A percentile compares a stretch with the other conserved stretches of the same genome.
These are phyloP conservation scores for Bacidia rubella DNA, from an alignment of 495 filamentous ascomycete genomes.

Conservation along the genomic window DNA sequence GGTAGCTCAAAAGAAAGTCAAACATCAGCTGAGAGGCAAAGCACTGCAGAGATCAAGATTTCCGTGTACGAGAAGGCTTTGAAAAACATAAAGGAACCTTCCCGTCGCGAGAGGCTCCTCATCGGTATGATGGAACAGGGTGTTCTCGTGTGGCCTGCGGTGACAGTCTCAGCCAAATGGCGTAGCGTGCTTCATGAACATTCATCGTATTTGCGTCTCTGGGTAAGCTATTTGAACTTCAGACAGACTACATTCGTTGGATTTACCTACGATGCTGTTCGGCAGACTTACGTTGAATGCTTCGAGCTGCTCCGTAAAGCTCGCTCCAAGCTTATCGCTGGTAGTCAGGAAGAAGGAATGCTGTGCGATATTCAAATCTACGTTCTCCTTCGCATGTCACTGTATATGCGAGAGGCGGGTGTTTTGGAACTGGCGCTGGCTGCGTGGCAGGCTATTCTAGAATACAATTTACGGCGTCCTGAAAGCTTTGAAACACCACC, in stretches of 20 bases:
- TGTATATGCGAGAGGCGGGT: constrained; percentile 66
- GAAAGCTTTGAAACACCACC: too few species aligned
- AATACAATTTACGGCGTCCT: constrained; percentile 48
- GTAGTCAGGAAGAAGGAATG: neutral
- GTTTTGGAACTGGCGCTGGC: constrained; percentile 65
- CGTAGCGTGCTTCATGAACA: constrained; percentile 42
- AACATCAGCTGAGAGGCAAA: constrained; percentile 47
- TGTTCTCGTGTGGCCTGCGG: constrained; percentile 53
- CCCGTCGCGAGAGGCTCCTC: constrained; percentile 41
- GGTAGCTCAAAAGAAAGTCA: constrained; percentile 20
- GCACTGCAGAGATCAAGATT: constrained; percentile 63
- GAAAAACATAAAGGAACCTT: constrained; percentile 32
- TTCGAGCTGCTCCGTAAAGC: constrained; percentile 34
- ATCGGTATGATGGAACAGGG: constrained; percentile 61
- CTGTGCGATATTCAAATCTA: constrained; percentile 47
- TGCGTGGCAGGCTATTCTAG: constrained; percentile 72
- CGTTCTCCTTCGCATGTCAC: constrained; percentile 57
- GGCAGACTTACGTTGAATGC: constrained; percentile 40
- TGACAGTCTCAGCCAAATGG: constrained; percentile 52
- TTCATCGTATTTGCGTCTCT: constrained; percentile 46
- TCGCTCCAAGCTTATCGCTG: neutral
- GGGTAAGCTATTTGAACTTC: constrained; percentile 64
- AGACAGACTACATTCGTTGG: constrained; percentile 51
- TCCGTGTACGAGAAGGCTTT: constrained; percentile 74
- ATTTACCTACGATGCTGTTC: constrained; percentile 57